Conservation (phyloP, 2,329 filamentous ascomycete species). For the Phyllosticta ampelicida region DNA sequence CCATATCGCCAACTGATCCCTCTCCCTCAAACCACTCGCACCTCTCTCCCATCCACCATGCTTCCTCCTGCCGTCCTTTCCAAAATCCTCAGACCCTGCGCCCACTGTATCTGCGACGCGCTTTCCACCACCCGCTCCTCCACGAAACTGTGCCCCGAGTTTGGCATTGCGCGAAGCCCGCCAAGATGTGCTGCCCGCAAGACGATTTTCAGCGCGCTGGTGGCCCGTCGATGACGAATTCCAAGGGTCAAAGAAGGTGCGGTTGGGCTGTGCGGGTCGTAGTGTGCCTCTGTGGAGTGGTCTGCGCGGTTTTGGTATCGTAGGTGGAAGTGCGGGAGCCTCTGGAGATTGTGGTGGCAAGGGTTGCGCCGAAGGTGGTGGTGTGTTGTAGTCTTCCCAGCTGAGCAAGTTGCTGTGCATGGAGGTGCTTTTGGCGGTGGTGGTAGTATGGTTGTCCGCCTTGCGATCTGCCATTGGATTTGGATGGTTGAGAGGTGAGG, state of each 20-base stretch:
- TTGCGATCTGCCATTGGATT: background rate
- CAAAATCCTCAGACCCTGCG: slow-evolving; percentile 48
- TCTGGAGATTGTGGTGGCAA: slow-evolving; percentile 2
- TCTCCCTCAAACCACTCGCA: slow-evolving; percentile 37
- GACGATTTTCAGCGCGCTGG: slow-evolving; percentile 59
- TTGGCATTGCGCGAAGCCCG: slow-evolving; percentile 58
- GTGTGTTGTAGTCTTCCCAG: background rate
- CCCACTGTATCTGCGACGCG: slow-evolving; percentile 56
- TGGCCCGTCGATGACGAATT: slow-evolving; percentile 68
- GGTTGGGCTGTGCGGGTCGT: slow-evolving; percentile 14
- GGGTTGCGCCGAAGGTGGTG: slow-evolving; percentile 9
- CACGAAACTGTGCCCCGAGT: slow-evolving; percentile 57
- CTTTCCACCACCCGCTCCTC: slow-evolving; percentile 41
- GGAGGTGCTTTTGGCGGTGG: background rate
- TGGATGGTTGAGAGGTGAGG: background rate
- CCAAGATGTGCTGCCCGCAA: slow-evolving; percentile 57
- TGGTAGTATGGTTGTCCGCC: background rate
- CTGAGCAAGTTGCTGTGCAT: background rate
- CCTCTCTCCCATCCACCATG: slow-evolving; percentile 43
- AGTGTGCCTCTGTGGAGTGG: background rate
- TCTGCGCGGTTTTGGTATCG: background rate
- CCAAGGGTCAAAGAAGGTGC: slow-evolving; percentile 51
- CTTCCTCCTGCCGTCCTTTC: slow-evolving; percentile 38
- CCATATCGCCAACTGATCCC: slow-evolving; percentile 34
- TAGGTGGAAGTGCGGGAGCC: background rate